Conservation (phyloP, 139 green algal species). For the Chlorella sp. region DNA sequence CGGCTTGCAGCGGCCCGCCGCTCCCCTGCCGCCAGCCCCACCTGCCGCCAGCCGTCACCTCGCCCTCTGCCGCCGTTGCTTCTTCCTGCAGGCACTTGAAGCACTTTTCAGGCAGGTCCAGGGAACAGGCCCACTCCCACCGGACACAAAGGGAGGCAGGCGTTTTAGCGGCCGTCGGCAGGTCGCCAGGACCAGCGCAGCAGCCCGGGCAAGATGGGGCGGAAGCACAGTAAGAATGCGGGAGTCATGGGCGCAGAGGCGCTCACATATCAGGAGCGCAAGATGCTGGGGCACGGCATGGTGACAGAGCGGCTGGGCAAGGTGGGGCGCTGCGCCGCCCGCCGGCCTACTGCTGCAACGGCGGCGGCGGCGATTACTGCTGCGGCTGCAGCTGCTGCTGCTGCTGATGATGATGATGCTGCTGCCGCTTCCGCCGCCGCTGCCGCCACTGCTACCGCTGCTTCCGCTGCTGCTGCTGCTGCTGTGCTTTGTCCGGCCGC, state of each 20-base stretch:
- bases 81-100: not conserved
- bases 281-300: constrained; percentile 87
- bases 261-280: constrained; percentile 84
- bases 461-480: no score
- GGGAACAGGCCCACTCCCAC: no score
- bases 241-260: constrained; percentile 87
- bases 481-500: not conserved
- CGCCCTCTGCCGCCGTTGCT: not conserved
- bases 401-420: no score
- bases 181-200: no score
- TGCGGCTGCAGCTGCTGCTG: no score
- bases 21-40: no score
- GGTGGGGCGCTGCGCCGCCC: constrained; percentile 53
- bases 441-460: not conserved
- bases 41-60: no score
- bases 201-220: constrained; percentile 54
- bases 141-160: no score
- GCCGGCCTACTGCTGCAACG: not conserved
- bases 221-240: constrained; percentile 92
- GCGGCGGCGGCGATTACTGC: not conserved
- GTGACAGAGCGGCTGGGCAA: constrained; percentile 90
- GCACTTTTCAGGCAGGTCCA: no score
- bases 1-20: no score
- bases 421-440: not conserved
- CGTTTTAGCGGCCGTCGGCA: no score